Evolutionary conservation across 2,329 filamentous ascomycete species (phyloP).

Genomic region (Calonectria pteridis): DNA sequence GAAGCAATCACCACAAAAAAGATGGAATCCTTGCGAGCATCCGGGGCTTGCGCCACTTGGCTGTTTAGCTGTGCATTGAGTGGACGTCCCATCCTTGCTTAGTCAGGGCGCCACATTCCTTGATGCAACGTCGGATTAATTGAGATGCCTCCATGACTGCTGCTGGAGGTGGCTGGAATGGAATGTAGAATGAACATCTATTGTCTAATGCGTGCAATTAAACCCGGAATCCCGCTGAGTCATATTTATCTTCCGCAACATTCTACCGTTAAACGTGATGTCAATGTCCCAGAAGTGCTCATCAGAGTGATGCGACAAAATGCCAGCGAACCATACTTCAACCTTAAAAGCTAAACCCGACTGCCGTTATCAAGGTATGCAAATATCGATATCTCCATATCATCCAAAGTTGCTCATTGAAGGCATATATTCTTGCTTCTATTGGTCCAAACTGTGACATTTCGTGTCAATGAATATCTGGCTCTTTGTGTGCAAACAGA

Average conservation of each 20-base stretch:
- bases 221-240: too few species aligned
- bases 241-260: neutral
- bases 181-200: neutral
- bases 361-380: neutral
- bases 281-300: neutral
- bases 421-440: neutral
- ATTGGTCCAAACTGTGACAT: neutral
- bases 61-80: neutral
- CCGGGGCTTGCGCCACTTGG: slow-evolving; percentile 7
- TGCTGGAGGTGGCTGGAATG: neutral
- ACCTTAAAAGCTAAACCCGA: neutral
- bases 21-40: neutral
- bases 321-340: neutral
- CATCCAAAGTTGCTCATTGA: neutral
- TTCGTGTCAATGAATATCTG: neutral
- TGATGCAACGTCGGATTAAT: slow-evolving; percentile 9
- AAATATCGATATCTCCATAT: neutral
- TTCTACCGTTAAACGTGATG: neutral
- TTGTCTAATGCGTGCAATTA: neutral
- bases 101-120: slow-evolving; percentile 17
- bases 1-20: slow-evolving; percentile 27
- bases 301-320: neutral
- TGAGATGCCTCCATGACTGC: neutral
- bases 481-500: neutral
- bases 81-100: neutral